phyloP scores from a whole-genome alignment of 768 basidiomycete genomes.

The Daedaleopsis nitida region DNA sequence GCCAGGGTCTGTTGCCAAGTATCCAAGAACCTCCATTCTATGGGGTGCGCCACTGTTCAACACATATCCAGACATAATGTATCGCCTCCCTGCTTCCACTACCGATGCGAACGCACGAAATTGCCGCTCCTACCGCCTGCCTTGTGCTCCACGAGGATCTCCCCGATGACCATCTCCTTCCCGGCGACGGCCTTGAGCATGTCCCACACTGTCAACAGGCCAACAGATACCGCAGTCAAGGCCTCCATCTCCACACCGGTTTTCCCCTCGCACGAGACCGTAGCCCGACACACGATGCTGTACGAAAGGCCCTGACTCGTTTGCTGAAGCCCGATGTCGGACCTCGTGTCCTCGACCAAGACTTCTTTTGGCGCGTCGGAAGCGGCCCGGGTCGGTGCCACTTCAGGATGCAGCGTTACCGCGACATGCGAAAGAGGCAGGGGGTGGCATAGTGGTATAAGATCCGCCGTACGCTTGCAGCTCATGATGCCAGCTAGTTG shows the following conservation, averaged over 20 bases:
- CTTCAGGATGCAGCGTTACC: slow-evolving; percentile 59
- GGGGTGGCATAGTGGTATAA: slow-evolving; percentile 90
- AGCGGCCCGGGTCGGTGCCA: slow-evolving; percentile 18
- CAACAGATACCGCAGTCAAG: slow-evolving; percentile 77
- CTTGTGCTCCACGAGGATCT: slow-evolving; percentile 66
- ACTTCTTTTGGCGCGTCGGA: slow-evolving; percentile 17
- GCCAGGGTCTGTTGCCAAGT: background rate
- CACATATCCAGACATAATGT: background rate
- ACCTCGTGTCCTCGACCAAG: slow-evolving; percentile 10
- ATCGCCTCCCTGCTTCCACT: background rate
- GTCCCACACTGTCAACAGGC: slow-evolving; percentile 85
- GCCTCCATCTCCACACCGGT: slow-evolving; percentile 96
- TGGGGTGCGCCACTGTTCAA: background rate
- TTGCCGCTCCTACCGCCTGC: slow-evolving; percentile 75
- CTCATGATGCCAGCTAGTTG: slow-evolving; percentile 89
- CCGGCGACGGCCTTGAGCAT: slow-evolving; percentile 93
- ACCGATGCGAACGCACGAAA: slow-evolving; percentile 43
- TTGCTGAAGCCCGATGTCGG: slow-evolving; percentile 14
- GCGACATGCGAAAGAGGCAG: slow-evolving; percentile 70
- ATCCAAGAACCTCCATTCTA: background rate
- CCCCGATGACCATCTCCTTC: slow-evolving; percentile 80
- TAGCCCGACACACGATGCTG: slow-evolving; percentile 64
- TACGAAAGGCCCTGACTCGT: slow-evolving; percentile 30
- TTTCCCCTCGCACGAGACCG: slow-evolving; percentile 74
- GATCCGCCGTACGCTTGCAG: slow-evolving; percentile 77